These are phyloP conservation scores for Exophiala viscosa DNA, from an alignment of 2,329 filamentous ascomycete genomes.

Conservation along the genomic window DNA sequence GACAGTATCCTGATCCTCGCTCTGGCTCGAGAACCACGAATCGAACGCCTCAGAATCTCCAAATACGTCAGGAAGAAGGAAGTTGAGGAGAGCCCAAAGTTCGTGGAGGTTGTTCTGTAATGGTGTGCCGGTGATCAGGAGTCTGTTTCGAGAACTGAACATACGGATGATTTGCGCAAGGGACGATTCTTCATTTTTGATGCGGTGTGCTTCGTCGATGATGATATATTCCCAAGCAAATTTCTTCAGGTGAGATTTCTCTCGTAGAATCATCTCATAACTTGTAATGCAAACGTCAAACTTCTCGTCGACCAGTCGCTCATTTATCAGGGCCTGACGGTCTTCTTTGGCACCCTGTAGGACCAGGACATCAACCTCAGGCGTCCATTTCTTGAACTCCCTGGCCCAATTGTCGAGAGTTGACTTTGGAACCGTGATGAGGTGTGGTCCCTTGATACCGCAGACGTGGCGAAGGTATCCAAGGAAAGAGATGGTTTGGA, in stretches of 20 bases:
- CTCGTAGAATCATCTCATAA: constrained; percentile 97
- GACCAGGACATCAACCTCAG: constrained; percentile 89
- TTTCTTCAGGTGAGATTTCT: constrained; percentile 92
- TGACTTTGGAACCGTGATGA: constrained; percentile 91
- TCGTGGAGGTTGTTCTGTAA: constrained; percentile 98
- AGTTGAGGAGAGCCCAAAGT: constrained; percentile 95
- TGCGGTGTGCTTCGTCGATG: constrained; percentile 95
- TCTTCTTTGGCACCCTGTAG: constrained; percentile 95
- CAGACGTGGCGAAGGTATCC: constrained; percentile 90
- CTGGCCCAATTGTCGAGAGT: constrained; percentile 98
- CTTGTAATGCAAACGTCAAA: constrained; percentile 98
- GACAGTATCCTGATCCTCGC: constrained; percentile 87
- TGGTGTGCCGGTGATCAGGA: constrained; percentile 94
- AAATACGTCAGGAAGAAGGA: constrained; percentile 95
- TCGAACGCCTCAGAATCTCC: constrained; percentile 96
- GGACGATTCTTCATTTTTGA: constrained; percentile 99
- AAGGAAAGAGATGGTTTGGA: constrained; percentile 95
- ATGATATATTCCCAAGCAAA: constrained; percentile 99
- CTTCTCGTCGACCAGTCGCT: constrained; percentile 85
- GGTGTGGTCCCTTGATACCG: constrained; percentile 83
- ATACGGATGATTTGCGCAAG: constrained; percentile 93
- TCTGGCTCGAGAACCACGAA: constrained; percentile 92
- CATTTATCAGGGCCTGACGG: constrained; percentile 79
- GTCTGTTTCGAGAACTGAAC: constrained; percentile 90
- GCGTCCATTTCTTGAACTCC: constrained; percentile 91